Base-by-base conservation (phyloP, 2,329 filamentous ascomycete species). In the Neospermospora avenae region DNA sequence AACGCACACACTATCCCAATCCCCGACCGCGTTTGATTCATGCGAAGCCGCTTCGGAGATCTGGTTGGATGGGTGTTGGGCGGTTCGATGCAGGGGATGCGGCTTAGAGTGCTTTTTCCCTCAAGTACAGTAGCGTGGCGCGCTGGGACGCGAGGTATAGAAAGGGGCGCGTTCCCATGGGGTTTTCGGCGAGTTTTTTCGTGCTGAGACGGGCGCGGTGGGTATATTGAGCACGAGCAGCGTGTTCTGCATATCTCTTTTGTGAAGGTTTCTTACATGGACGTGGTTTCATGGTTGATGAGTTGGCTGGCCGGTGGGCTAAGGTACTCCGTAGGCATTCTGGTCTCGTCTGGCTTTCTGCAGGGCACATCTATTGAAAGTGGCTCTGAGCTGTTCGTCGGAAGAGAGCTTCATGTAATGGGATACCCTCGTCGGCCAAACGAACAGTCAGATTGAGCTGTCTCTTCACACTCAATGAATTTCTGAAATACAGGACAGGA, bases 241-340 rank as follows among this genome's bases (percentile, higher is more conserved):
- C 31, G 48, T 51, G 48, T 51, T 51, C 48, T 51, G 48, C 48
- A 35, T 51, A 7, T 22, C n/a, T 51, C 34, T n/a, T 48, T 48
- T 28, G 2, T 22, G 14, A 6, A 4, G 18, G 16, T 37, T 20
- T 18, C 11, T 16, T 8, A 42, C 39, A 10, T 42, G n/a, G 18
- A 18, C 11, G 20, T 37, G 7, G 8, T 37, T 5, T 51, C 34
- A n/a, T 14, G 48, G 34, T 51, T 51, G 28, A 51, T 51, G 48
- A 37, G 8, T 3, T 16, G 4, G 13, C 8, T 31, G 14, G 24
- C 3, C 25, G n/a, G n/a, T 31, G 44, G 14, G 11, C 16, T 46
- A 8, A n/a, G 44, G 24, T 45, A 13, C 20, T 45, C 14, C 24
- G 44, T n/a, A n/a, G 22, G 11, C 6, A 18, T 48, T 10, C 34